Conservation (phyloP, 805 yeast species). For the Ogataea corticis region DNA sequence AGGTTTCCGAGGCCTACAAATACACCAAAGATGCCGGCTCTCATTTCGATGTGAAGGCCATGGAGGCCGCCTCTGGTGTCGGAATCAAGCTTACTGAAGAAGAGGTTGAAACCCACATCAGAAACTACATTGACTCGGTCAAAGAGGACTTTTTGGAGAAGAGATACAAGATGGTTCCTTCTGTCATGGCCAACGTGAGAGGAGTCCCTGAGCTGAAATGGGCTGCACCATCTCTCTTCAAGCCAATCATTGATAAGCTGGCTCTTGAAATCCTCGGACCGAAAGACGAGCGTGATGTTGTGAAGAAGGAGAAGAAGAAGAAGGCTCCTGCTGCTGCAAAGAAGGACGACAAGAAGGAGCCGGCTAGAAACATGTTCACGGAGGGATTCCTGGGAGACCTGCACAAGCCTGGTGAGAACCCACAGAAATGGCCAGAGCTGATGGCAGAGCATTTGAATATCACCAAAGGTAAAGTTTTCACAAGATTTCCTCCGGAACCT, state of each 20-base stretch:
- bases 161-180: slow-evolving; percentile 80
- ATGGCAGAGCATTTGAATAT: slow-evolving; percentile 76
- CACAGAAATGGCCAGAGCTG: slow-evolving; percentile 84
- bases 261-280: slow-evolving; percentile 81
- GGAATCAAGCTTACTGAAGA: slow-evolving; percentile 72
- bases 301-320: slow-evolving; percentile 73
- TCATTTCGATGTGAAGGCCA: slow-evolving; percentile 45
- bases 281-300: slow-evolving; percentile 89
- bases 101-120: slow-evolving; percentile 60
- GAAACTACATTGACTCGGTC: slow-evolving; percentile 58
- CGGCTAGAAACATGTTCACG: slow-evolving; percentile 74
- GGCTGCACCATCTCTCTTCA: slow-evolving; percentile 87
- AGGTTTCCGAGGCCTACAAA: slow-evolving; percentile 77
- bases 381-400: slow-evolving; percentile 96
- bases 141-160: slow-evolving; percentile 61
- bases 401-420: slow-evolving; percentile 94
- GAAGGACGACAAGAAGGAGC: slow-evolving; percentile 26
- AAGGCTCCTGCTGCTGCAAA: slow-evolving; percentile 33
- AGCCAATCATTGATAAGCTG: slow-evolving; percentile 81
- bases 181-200: slow-evolving; percentile 75
- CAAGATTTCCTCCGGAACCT: slow-evolving; percentile 99
- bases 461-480: slow-evolving; percentile 80
- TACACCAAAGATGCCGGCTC: slow-evolving; percentile 59
- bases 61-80: slow-evolving; percentile 74
- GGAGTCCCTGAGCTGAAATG: slow-evolving; percentile 76